Conservation (phyloP, 2,329 filamentous ascomycete genomes). For the Parascedosporium putredinis region DNA sequence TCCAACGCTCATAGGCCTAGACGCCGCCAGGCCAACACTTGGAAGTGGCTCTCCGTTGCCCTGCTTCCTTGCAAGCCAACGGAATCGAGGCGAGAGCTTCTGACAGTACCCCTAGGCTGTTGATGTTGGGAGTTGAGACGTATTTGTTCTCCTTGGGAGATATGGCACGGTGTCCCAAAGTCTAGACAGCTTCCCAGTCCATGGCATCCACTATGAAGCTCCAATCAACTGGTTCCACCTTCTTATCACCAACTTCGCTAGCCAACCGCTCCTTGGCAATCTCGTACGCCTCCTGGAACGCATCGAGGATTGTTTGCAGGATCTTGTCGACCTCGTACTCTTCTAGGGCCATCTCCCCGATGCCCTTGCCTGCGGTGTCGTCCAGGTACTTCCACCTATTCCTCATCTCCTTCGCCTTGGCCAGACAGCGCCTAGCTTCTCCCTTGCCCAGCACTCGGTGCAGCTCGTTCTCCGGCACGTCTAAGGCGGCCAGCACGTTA, state of each 20-base stretch:
- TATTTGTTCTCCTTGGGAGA: too few relatives aligned
- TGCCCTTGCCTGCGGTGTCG: constrained; percentile 23
- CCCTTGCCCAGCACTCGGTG: constrained; percentile 42
- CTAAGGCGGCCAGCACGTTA: constrained; percentile 55
- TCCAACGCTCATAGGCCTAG: too few relatives aligned
- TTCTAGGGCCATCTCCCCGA: constrained; percentile 30
- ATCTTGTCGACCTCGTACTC: constrained; percentile 54
- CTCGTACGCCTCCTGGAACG: constrained; percentile 46
- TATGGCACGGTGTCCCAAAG: too few relatives aligned
- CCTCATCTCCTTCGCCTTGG: constrained; percentile 56
- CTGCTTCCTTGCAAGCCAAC: too few relatives aligned
- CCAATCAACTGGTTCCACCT: constrained; percentile 28
- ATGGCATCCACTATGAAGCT: constrained; percentile 49
- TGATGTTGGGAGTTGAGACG: too few relatives aligned
- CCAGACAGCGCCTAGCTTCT: constrained; percentile 46
- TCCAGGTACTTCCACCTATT: constrained; percentile 65
- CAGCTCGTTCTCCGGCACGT: constrained; percentile 46
- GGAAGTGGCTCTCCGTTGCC: too few relatives aligned
- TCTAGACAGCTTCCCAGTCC: constrained; percentile 37
- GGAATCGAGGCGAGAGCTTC: too few relatives aligned
- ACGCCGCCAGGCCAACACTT: too few relatives aligned
- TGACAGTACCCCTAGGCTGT: too few relatives aligned
- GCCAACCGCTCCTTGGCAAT: constrained; percentile 25
- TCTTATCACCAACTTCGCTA: constrained; percentile 19
- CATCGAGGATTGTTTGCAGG: constrained; percentile 43